Evolutionary conservation across 1,139 yeast species (phyloP).

Genomic region (Magnusiomyces paraingens): DNA sequence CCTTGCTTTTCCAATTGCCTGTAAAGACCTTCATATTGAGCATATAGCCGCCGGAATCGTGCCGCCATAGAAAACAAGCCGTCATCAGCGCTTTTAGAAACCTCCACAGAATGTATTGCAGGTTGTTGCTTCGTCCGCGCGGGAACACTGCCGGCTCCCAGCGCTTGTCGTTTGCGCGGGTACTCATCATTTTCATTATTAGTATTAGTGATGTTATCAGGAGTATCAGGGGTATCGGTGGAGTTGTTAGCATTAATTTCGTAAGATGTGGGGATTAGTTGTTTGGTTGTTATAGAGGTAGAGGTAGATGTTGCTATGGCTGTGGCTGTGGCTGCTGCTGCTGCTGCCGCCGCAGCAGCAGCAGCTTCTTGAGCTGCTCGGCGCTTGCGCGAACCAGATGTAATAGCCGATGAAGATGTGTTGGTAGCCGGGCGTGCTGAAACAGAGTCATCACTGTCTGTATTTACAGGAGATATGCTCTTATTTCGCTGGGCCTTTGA

Average conservation of each 20-base stretch:
- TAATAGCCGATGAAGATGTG: not conserved
- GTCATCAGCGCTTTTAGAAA: not conserved
- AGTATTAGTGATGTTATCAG: not conserved
- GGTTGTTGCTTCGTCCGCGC: not conserved
- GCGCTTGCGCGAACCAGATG: no score
- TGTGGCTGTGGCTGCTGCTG: no score
- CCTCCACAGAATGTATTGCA: not conserved
- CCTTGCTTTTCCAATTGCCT: not conserved
- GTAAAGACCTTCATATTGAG: not conserved
- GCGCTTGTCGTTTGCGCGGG: not conserved
- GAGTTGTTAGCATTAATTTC: not conserved
- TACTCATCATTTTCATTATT: not conserved
- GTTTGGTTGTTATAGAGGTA: not conserved
- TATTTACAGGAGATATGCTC: not conserved
- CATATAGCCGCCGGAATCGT: not conserved
- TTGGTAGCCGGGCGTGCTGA: not conserved
- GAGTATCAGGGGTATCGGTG: not conserved
- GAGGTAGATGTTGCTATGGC: not conserved
- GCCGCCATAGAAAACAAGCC: not conserved
- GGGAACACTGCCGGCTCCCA: not conserved
- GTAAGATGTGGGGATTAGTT: not conserved
- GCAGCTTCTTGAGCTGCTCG: no score
- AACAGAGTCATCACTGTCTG: not conserved
- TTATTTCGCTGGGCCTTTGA: not conserved
- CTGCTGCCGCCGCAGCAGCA: no score